Percentiles rank a stretch among this genome's conserved stretches.
Evolutionary conservation across 2,329 filamentous ascomycete species (phyloP).

Genomic region (Paecilomyces sp.): DNA sequence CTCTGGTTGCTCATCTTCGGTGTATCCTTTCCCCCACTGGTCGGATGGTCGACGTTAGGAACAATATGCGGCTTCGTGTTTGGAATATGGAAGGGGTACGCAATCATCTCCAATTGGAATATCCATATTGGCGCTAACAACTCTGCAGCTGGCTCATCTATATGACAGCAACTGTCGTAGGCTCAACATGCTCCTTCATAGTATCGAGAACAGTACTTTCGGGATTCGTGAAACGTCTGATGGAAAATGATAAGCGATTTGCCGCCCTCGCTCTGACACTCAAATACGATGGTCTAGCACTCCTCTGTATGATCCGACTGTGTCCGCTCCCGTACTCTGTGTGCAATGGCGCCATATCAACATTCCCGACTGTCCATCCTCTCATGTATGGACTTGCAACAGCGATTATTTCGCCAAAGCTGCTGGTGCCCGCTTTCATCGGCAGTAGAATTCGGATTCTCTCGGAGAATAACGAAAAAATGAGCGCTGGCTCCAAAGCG

Average conservation of each 20-base stretch:
- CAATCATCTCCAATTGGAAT: constrained; percentile 13
- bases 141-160: constrained; percentile 72
- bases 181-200: constrained; percentile 72
- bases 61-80: constrained; percentile 66
- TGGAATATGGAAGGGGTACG: constrained; percentile 64
- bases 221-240: constrained; percentile 68
- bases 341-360: constrained; percentile 89
- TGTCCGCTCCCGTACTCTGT: constrained; percentile 90
- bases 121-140: constrained; percentile 6
- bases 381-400: constrained; percentile 74
- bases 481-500: constrained; percentile 69
- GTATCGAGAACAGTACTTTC: constrained; percentile 73
- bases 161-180: constrained; percentile 68
- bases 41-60: constrained; percentile 76
- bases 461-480: constrained; percentile 74
- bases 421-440: constrained; percentile 89
- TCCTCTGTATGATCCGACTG: constrained; percentile 84
- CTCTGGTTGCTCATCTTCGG: constrained; percentile 68
- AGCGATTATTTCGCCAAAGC: constrained; percentile 72
- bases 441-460: constrained; percentile 75
- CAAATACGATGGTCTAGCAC: constrained; percentile 80
- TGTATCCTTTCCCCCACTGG: constrained; percentile 77
- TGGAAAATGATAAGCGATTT: constrained; percentile 79
- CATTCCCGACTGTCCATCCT: constrained; percentile 80
- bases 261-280: constrained; percentile 81